Conservation (phyloP, 2,329 filamentous ascomycete species). For the Aspergillus sp. region DNA sequence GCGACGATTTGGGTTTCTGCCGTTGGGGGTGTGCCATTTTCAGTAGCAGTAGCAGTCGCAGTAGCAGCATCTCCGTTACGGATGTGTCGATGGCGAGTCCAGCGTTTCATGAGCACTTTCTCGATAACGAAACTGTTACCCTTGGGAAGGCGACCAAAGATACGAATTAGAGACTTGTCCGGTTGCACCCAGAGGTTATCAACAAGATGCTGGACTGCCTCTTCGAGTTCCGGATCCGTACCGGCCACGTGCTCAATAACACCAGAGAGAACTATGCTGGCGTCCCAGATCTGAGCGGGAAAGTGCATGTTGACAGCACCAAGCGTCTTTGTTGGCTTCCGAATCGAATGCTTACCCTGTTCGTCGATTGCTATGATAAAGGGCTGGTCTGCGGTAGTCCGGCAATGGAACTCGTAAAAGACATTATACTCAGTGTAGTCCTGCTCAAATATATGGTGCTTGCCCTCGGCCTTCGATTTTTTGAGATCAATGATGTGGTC, state of each 20-base stretch:
- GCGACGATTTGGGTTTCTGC: neutral
- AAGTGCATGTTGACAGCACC: constrained; percentile 35
- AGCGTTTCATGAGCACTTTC: constrained; percentile 30
- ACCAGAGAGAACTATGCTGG: constrained; percentile 26
- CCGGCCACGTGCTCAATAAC: constrained; percentile 16
- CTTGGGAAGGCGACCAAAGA: constrained; percentile 22
- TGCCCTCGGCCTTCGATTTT: constrained; percentile 12
- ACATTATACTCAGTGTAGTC: constrained; percentile 17
- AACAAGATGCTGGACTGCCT: constrained; percentile 25
- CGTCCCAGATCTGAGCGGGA: constrained; percentile 36
- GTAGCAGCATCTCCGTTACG: constrained; percentile 1
- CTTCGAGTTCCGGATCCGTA: constrained; percentile 18
- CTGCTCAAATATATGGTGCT: constrained; percentile 22
- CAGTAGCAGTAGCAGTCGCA: neutral
- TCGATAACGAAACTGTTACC: constrained; percentile 20
- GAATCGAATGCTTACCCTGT: constrained; percentile 22
- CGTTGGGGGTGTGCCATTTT: neutral
- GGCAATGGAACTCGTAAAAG: constrained; percentile 36
- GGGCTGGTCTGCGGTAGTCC: constrained; percentile 19
- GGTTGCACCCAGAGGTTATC: constrained; percentile 30
- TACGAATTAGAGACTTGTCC: constrained; percentile 15
- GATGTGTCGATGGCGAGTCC: constrained; percentile 24
- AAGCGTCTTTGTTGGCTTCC: constrained; percentile 19
- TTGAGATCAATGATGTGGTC: constrained; percentile 33
- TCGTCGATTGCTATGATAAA: constrained; percentile 30